Evolutionary conservation across 257 asterid genomes (phyloP), one percentile per base, ranked within the genome.

Genomic region (Echites panduratus): DNA sequence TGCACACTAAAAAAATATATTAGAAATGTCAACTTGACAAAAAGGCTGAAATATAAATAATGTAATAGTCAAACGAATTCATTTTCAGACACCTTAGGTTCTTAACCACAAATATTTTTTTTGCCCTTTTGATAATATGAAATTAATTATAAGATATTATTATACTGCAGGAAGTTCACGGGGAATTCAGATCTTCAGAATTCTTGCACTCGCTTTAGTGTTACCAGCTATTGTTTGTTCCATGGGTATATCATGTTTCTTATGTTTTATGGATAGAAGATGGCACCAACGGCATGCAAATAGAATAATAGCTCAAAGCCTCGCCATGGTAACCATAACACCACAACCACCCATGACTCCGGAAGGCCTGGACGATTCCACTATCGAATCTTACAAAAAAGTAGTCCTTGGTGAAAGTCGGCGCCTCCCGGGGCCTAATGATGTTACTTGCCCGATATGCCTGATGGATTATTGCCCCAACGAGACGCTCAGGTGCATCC

Each of bases 361-460:
- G n/a, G 56, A 66, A 22, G 97, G 96, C 27, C 96, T 92, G 3
- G 90, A 90, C 49, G 81, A 77, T 3, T 80, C 90, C 65, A 90
- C 87, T 27, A 88, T 92, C 5, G 89, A 90, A 68, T 87, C 96
- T 19, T 92, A 90, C 79, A 49, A 70, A 20, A 86, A 83, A 76
- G 90, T 90, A 17, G 77, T 90, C 40, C 78, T 92, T 0, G 96
- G 96, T 0, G 96, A 88, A 70, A 89, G 93, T 80, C 75, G 88
- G 20, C 87, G 94, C 6, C 70, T 88, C 6, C 90, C 94, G 0
- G 91, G 91, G 52, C 89, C 87, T 27, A 88, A 88, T 59, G 87
- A 87, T 7, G 76, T 66, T 14, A 86, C 87, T 20, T 93, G 98
- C 70, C 87, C 98, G 0, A 93, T 93, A 80, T 91, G 98, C 61